Percentiles rank a stretch among this genome's conserved stretches.
These are phyloP conservation scores for Trypethelium eluteriae DNA, from an alignment of 495 filamentous ascomycete genomes.

Conservation along the genomic window DNA sequence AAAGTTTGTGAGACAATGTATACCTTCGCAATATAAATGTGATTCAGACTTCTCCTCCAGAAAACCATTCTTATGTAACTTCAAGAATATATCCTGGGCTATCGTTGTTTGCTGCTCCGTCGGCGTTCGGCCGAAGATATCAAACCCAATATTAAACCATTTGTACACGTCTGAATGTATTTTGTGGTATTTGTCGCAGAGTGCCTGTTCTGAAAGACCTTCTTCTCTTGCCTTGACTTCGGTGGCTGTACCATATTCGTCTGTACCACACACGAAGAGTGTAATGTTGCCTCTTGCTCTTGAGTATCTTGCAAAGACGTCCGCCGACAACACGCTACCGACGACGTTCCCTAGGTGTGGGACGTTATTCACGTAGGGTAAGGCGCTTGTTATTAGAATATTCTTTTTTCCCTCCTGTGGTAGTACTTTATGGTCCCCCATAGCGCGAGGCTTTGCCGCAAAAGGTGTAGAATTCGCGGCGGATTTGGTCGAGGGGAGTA, in stretches of 20 bases:
- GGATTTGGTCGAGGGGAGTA: no score
- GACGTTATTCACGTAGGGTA: slow-evolving; percentile 86
- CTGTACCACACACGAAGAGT: slow-evolving; percentile 55
- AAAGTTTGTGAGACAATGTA: not conserved
- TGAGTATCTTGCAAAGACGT: slow-evolving; percentile 69
- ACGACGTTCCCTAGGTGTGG: slow-evolving; percentile 93
- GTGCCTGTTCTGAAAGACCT: slow-evolving; percentile 58
- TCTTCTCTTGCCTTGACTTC: slow-evolving; percentile 70
- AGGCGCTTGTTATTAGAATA: slow-evolving; percentile 45
- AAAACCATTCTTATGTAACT: slow-evolving; percentile 71
- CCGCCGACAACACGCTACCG: slow-evolving; percentile 76
- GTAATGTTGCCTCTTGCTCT: slow-evolving; percentile 60
- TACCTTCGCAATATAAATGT: slow-evolving; percentile 73
- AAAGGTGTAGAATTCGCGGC: not conserved
- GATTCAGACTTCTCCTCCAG: slow-evolving; percentile 66
- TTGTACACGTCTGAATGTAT: slow-evolving; percentile 80
- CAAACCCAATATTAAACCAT: slow-evolving; percentile 81
- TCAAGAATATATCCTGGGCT: slow-evolving; percentile 74
- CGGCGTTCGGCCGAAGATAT: slow-evolving; percentile 77
- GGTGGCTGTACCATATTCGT: slow-evolving; percentile 63
- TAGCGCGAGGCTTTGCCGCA: not conserved
- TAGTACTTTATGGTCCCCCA: slow-evolving; percentile 35
- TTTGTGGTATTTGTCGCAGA: slow-evolving; percentile 79
- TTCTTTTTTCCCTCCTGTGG: slow-evolving; percentile 43
- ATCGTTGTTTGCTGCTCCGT: slow-evolving; percentile 78